These are phyloP conservation scores for Acanthamoeba triangularis DNA, from an alignment of 208 protist species.

Conservation along the genomic window DNA sequence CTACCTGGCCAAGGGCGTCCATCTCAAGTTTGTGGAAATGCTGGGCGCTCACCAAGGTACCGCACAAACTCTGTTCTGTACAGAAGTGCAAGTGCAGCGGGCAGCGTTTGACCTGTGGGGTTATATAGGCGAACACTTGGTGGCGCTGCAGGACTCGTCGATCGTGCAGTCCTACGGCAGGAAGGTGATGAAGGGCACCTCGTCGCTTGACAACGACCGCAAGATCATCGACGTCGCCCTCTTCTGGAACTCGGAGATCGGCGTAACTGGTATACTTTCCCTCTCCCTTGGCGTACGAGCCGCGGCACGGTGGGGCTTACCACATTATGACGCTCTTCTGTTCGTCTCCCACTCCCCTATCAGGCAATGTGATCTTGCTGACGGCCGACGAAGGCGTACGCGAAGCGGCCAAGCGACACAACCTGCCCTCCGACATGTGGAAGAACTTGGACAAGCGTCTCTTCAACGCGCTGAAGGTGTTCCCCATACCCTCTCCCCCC, in stretches of 20 bases:
- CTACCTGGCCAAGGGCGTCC: conserved; percentile 33
- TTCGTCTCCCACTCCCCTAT: no score
- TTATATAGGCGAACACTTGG: conserved; percentile 23
- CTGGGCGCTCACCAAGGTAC: conserved; percentile 25
- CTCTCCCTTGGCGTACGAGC: neutral
- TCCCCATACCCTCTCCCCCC: no score
- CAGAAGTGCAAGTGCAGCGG: no score
- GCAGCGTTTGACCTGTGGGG: neutral
- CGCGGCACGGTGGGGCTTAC: neutral
- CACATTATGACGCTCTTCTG: neutral
- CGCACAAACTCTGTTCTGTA: no score
- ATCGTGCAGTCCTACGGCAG: conserved; percentile 35
- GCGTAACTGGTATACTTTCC: neutral
- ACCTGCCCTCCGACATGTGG: conserved; percentile 16
- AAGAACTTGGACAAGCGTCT: conserved; percentile 2
- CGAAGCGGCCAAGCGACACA: conserved; percentile 46
- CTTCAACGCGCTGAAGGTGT: neutral
- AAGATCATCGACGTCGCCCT: conserved; percentile 54
- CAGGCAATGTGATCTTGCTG: conserved; percentile 43
- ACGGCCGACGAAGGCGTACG: conserved; percentile 37
- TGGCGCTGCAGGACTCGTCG: neutral
- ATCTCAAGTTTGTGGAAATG: conserved; percentile 54
- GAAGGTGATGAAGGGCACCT: conserved; percentile 34
- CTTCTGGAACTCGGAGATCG: conserved; percentile 66
- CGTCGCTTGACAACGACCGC: conserved; percentile 55